Percentiles rank a stretch among this genome's conserved stretches.
These are phyloP conservation scores for Rhizophlyctis rosea DNA, from an alignment of 192 early-diverging fungal genomes.

Conservation along the genomic window DNA sequence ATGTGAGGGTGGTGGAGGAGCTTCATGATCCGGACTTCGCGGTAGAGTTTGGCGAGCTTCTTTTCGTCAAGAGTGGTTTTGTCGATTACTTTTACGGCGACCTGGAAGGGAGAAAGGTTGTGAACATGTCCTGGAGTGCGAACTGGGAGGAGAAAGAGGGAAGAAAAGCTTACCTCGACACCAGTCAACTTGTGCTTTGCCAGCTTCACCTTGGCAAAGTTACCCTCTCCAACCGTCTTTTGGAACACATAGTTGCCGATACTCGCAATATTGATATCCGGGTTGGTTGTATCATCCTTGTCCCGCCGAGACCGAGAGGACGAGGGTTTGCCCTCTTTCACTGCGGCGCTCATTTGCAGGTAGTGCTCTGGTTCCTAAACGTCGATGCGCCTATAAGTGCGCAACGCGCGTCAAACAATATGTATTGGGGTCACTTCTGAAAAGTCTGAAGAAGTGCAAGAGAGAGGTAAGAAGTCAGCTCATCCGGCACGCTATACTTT, in stretches of 20 bases:
- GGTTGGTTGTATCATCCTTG: constrained; percentile 58
- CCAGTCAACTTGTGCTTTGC: constrained; percentile 72
- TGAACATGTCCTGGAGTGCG: neutral
- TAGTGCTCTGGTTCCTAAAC: too few relatives aligned
- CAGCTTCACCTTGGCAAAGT: constrained; percentile 98
- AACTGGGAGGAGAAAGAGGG: neutral
- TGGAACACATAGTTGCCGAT: constrained; percentile 86
- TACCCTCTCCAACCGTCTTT: constrained; percentile 95
- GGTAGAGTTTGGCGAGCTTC: constrained; percentile 60
- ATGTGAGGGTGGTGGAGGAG: constrained; percentile 83
- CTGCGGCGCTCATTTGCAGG: too few relatives aligned
- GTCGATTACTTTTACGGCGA: constrained; percentile 66
- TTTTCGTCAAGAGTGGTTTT: constrained; percentile 61
- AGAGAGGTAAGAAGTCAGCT: too few relatives aligned
- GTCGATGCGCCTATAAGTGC: too few relatives aligned
- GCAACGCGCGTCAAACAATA: too few relatives aligned
- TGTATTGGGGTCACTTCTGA: too few relatives aligned
- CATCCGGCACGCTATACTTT: too few relatives aligned
- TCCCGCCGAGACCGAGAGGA: constrained; percentile 37
- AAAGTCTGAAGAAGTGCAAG: too few relatives aligned
- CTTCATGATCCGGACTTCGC: constrained; percentile 66
- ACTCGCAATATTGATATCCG: constrained; percentile 42
- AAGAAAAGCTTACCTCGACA: constrained; percentile 35
- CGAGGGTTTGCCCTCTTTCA: too few relatives aligned
- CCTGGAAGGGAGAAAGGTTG: constrained; percentile 27